Evolutionary conservation across 192 early-diverging fungal species (phyloP), one percentile per base, ranked within the genome.

Genomic region (Phycomyces blakesleeanus): DNA sequence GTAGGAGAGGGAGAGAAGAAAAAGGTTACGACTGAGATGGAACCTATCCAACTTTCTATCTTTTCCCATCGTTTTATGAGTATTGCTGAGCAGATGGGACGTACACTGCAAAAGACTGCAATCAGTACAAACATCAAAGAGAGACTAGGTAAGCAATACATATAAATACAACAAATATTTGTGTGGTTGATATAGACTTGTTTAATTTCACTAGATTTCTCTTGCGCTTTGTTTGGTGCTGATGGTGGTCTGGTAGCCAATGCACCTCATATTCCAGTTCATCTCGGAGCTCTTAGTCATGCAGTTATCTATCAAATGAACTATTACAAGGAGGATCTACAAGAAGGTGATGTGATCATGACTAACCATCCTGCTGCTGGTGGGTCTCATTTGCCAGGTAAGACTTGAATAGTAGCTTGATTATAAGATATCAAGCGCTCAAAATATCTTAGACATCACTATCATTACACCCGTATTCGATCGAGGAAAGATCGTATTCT

Each of bases 121-220:
- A 90, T 97, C 47, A 91, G 89, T 40, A 97, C 97, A 22, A 98
- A 98, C 60, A 98, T 98, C 71, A 98, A 98, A 64, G 97, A 98
- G 73, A 87, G 97, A 11, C 78, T 98, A 34, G 69, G 69, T 71
- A 63, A 52, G n/a, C n/a, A 29, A 37, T 14, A 41, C 22, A 9
- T 29, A 44, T 14, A 37, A 1, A 56, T 20, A 37, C 3, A 5
- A 37, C 12, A 44, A 44, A 22, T 29, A 56, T 11, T 14, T 3
- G 11, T 14, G 44, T 14, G 3, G 2, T 25, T 26, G 2, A 5
- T 10, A 10, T 12, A 49, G n/a, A n/a, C n/a, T n/a, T n/a, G n/a
- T n/a, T n/a, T n/a, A n/a, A n/a, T n/a, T n/a, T 51, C 16, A 18
- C 22, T 38, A 71, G 97, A 98, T 71, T 98, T 98, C 72, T 93